Evolutionary conservation across 306 rosid species (phyloP), one percentile per base, ranked within the genome.

Genomic region (Trifolium pratense): DNA sequence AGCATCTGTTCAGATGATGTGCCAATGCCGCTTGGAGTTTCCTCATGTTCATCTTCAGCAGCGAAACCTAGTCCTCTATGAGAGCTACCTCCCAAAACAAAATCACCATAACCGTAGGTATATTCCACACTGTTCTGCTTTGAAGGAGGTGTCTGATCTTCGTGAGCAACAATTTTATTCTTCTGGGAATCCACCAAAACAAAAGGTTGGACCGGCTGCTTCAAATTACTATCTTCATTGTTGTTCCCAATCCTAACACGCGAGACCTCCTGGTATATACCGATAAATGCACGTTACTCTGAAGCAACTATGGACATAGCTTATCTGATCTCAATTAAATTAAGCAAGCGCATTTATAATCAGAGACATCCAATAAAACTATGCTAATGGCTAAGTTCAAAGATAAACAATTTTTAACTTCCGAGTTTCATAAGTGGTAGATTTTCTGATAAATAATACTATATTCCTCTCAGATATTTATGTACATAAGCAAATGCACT

Each of bases 41-140:
- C 78, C 60, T 80, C 90, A 61, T 79, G 71, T 77, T 91, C 90
- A 65, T 79, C 71, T 77, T 91, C 92, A 37, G 86, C 78, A 66
- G 79, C 76, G 83, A 91, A 94, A 77, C 97, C 97, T 76, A 91
- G 79, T 55, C 98, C 96, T 77, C 79, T 84, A 62, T 87, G 92
- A 65, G 88, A 88, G 81, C 80, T 79, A 37, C 88, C 98, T 78
- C 97, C 96, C 80, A 94, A 83, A 73, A 86, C 82, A 83, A 87
- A 94, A 80, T 80, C 87, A 25, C 86, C 63, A 59, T 77, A 94
- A 42, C 81, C 82, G 81, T 88, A 94, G 36, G 89, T 80, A 75
- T 78, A 84, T 65, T 85, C 70, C 81, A 83, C 86, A 52, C 43
- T 78, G 11, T 48, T 70, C 14, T 80, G 67, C 61, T 65, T 83